A percentile compares a stretch with the other conserved stretches of the same genome.
These are phyloP conservation scores for Podospora australis DNA, from an alignment of 495 filamentous ascomycete species.

Conservation along the genomic window DNA sequence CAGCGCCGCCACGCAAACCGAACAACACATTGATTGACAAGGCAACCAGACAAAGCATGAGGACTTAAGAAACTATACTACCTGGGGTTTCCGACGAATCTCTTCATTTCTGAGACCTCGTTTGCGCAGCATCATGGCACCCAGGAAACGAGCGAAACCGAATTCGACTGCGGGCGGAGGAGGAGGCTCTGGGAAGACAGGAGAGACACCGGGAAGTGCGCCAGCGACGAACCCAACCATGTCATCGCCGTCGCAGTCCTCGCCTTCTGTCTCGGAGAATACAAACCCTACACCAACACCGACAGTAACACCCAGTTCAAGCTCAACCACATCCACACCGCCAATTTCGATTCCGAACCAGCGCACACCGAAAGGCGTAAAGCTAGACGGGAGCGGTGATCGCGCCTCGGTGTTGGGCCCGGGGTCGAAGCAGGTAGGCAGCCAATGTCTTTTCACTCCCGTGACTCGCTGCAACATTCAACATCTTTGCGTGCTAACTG, in stretches of 20 bases:
- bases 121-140: slow-evolving; percentile 50
- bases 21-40: neutral
- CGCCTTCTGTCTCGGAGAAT: slow-evolving; percentile 3
- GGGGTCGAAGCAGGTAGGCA: slow-evolving; percentile 18
- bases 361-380: slow-evolving; percentile 3
- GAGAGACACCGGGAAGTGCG: slow-evolving; percentile 21
- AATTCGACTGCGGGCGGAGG: slow-evolving; percentile 40
- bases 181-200: no score
- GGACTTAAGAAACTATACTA: neutral
- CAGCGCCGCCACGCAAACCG: slow-evolving; percentile 4
- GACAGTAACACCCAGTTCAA: neutral
- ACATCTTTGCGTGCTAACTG: slow-evolving; percentile 9
- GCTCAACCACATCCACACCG: slow-evolving; percentile 1
- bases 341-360: slow-evolving; percentile 4
- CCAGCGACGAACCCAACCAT: slow-evolving; percentile 9
- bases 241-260: slow-evolving; percentile 9
- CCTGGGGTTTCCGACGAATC: neutral
- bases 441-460: neutral
- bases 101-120: neutral
- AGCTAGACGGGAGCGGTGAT: slow-evolving; percentile 2
- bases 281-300: no score
- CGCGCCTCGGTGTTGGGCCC: neutral
- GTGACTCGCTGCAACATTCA: neutral
- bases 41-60: neutral
- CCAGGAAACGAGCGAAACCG: slow-evolving; percentile 59